Percentiles rank a stretch among this genome's conserved stretches.
Evolutionary conservation across 2,329 filamentous ascomycete species (phyloP).

Genomic region (Colletotrichum caudatum): DNA sequence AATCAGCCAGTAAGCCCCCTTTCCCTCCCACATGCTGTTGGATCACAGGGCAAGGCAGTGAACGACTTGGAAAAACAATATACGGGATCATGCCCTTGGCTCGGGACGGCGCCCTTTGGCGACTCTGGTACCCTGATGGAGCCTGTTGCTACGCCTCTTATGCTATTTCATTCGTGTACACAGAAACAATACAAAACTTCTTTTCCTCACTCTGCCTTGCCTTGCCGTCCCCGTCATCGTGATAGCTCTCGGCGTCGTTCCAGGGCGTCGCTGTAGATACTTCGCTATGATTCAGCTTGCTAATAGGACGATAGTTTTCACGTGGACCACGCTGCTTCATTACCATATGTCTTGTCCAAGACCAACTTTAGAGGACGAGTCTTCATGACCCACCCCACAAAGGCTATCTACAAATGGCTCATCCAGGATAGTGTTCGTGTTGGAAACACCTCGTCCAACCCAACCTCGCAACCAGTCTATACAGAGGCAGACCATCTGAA

Average conservation of each 20-base stretch:
- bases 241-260: conserved; percentile 24
- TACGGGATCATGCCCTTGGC: conserved; percentile 29
- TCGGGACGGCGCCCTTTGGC: conserved; percentile 22
- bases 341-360: conserved; percentile 97
- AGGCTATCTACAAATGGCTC: conserved; percentile 99
- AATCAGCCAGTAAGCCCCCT: conserved; percentile 93
- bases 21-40: conserved; percentile 40
- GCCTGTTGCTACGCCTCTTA: conserved; percentile 39
- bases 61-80: conserved; percentile 37
- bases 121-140: conserved; percentile 32
- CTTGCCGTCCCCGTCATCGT: conserved; percentile 39
- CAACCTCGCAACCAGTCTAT: conserved; percentile 82
- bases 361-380: conserved; percentile 97
- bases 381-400: conserved; percentile 99
- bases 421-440: conserved; percentile 97
- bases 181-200: conserved; percentile 44
- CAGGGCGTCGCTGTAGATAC: conserved; percentile 18
- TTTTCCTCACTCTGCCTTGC: conserved; percentile 39
- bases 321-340: conserved; percentile 97
- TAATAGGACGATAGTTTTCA: conserved; percentile 79
- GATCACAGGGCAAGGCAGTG: conserved; percentile 46
- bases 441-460: conserved; percentile 75
- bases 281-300: conserved; percentile 3
- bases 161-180: conserved; percentile 40
- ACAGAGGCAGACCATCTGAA: conserved; percentile 95